Percentiles rank a stretch among this genome's conserved stretches.
Conservation (phyloP, 495 filamentous ascomycete genomes). For the Lophium mytilinum region DNA sequence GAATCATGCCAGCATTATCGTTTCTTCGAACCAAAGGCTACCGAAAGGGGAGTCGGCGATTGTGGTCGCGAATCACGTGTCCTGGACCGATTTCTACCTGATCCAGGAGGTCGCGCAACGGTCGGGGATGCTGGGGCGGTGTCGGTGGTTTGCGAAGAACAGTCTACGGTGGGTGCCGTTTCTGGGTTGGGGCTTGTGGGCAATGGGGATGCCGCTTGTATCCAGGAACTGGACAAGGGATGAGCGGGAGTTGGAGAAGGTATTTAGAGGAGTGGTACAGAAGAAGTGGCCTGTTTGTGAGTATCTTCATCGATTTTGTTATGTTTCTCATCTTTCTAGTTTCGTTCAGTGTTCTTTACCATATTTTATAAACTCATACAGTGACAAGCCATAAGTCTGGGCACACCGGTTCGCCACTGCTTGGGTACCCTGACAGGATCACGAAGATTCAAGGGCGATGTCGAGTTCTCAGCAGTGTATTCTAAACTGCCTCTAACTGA, state of each 20-base stretch:
- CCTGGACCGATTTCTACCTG: constrained; percentile 54
- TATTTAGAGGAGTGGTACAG: constrained; percentile 43
- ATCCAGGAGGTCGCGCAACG: constrained; percentile 47
- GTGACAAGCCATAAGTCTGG: too few species aligned
- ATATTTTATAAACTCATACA: too few species aligned
- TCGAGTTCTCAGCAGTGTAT: too few species aligned
- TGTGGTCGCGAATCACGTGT: constrained; percentile 49
- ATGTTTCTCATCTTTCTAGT: too few species aligned
- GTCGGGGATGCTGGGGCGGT: constrained; percentile 47
- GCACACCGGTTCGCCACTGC: too few species aligned
- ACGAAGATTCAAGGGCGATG: too few species aligned
- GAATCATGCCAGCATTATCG: constrained; percentile 43
- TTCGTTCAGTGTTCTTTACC: background rate
- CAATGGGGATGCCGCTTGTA: constrained; percentile 50
- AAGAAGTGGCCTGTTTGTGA: constrained; percentile 48
- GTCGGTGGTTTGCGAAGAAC: constrained; percentile 51
- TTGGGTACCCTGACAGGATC: too few species aligned
- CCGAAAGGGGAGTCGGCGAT: constrained; percentile 45
- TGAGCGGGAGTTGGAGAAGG: constrained; percentile 43
- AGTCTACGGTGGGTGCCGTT: constrained; percentile 49
- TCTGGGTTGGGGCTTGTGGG: constrained; percentile 53
- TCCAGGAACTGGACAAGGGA: constrained; percentile 48
- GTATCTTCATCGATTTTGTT: too few species aligned
- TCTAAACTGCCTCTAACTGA: too few species aligned
- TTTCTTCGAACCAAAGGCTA: constrained; percentile 40